A percentile compares a stretch with the other conserved stretches of the same genome.
phyloP scores from a whole-genome alignment of 179 eudicot species.

The Pouteria campechiana region DNA sequence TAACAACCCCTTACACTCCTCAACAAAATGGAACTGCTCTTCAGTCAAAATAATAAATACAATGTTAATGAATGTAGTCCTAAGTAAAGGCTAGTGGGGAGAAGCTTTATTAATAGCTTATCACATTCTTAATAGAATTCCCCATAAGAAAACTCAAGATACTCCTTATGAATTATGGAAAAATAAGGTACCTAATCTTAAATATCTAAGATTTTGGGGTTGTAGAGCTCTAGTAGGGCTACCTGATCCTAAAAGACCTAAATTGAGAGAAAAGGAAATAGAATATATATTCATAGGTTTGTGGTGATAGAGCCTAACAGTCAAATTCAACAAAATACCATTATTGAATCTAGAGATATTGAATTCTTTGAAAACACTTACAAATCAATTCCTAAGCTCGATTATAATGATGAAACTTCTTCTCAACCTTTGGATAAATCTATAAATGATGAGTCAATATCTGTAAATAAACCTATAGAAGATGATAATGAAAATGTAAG shows the following conservation, averaged over 20 bases:
- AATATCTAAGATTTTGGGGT: too few species aligned
- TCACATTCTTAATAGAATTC: neutral
- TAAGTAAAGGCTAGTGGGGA: neutral
- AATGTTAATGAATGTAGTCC: neutral
- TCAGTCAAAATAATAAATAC: neutral
- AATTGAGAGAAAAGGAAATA: neutral
- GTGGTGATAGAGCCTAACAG: too few species aligned
- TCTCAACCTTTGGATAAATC: neutral
- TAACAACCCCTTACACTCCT: neutral
- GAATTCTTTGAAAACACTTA: neutral
- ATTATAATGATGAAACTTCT: too few species aligned
- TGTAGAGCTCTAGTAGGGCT: too few species aligned
- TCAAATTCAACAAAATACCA: too few species aligned
- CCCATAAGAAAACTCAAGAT: too few species aligned
- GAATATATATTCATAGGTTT: too few species aligned
- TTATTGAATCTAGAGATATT: neutral
- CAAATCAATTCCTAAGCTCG: too few species aligned
- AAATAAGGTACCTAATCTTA: too few species aligned
- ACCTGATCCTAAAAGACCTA: neutral
- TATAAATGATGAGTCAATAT: neutral
- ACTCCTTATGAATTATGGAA: too few species aligned
- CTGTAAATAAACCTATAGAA: neutral
- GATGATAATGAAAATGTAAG: neutral
- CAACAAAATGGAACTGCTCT: neutral
- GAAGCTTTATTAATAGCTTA: neutral